Percentiles rank a stretch among this genome's conserved stretches.
phyloP scores from a whole-genome alignment of 2,329 filamentous ascomycete species.

The Aspergillus uvarum region DNA sequence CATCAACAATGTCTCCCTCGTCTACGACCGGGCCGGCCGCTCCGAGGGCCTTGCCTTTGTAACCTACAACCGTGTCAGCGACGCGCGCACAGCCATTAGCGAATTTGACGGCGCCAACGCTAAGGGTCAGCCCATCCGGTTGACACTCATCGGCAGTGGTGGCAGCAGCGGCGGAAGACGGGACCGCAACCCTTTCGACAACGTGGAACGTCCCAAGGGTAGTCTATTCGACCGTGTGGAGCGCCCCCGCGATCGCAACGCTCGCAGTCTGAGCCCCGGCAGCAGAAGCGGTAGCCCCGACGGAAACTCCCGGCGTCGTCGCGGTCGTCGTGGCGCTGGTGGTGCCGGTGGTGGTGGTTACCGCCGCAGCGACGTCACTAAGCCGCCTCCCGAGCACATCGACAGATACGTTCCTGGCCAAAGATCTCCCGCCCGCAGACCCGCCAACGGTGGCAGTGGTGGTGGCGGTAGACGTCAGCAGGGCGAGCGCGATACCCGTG shows the following conservation, averaged over 20 bases:
- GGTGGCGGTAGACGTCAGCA: slow-evolving; percentile 38
- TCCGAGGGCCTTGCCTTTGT: slow-evolving; percentile 83
- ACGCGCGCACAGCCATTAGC: slow-evolving; percentile 71
- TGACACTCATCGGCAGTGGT: slow-evolving; percentile 67
- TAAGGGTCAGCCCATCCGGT: slow-evolving; percentile 78
- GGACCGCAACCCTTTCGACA: slow-evolving; percentile 51
- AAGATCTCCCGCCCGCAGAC: slow-evolving; percentile 42
- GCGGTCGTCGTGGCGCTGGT: slow-evolving; percentile 41
- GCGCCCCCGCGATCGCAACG: slow-evolving; percentile 40
- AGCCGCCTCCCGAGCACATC: slow-evolving; percentile 65
- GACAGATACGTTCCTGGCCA: slow-evolving; percentile 75
- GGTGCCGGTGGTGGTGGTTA: slow-evolving; percentile 35
- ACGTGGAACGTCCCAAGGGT: slow-evolving; percentile 51
- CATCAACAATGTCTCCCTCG: slow-evolving; percentile 65
- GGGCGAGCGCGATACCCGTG: slow-evolving; percentile 27
- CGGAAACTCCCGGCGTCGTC: slow-evolving; percentile 40
- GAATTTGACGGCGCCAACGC: slow-evolving; percentile 91
- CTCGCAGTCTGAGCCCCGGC: slow-evolving; percentile 45
- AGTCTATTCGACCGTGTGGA: slow-evolving; percentile 67
- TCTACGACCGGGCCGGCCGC: slow-evolving; percentile 84
- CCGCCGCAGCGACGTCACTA: slow-evolving; percentile 54
- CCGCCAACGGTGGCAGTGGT: slow-evolving; percentile 41
- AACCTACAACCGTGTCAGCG: slow-evolving; percentile 68
- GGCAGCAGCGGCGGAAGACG: slow-evolving; percentile 32
- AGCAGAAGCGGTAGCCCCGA: slow-evolving; percentile 34